Base-by-base conservation (phyloP, 495 filamentous ascomycete species). In the Friedmanniomyces simplex region DNA sequence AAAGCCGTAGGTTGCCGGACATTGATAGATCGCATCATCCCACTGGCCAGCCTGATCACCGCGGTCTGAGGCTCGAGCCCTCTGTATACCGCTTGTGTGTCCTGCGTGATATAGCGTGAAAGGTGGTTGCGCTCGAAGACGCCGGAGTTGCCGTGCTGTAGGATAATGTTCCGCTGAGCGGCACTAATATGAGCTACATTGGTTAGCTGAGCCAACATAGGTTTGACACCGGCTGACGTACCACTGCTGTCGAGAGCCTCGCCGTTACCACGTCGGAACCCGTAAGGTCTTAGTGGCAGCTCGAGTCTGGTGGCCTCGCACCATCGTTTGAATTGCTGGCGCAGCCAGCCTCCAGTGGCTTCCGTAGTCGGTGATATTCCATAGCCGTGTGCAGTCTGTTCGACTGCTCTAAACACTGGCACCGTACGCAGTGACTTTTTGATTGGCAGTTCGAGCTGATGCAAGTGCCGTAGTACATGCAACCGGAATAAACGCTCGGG, bases 151-250 rank as follows among this genome's bases (percentile, higher is more conserved):
- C 52, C 39, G 32, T 55, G 58, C 34, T 55, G 58, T 37, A 60
- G 14, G 41, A 60, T 60, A 13, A 60, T 20, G 48, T 60, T 60
- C 18, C 52, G 52, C 37, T 42, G 58, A 3, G 58, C 20, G 49
- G 55, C 41, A 30, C 52, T 60, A 32, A 55, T 45, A 21, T 30
- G n/a, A 48, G 12, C 58, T 55, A 10, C 3, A 32, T 32, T 4
- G n/a, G n/a, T n/a, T n/a, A n/a, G n/a, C n/a, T n/a, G n/a, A n/a
- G n/a, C n/a, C n/a, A n/a, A n/a, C n/a, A n/a, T n/a, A n/a, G n/a
- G n/a, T n/a, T 10, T 3, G 28, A 32, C n/a, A 32, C 10, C 28
- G 10, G 28, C 10, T 3, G 18, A 59, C 52, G 37, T 26, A 60
- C 58, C 24, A 39, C 52, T 60, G 26, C 34, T 45, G 32, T 60